phyloP scores from a whole-genome alignment of 2,329 filamentous ascomycete genomes.

The Bisporella sp. region DNA sequence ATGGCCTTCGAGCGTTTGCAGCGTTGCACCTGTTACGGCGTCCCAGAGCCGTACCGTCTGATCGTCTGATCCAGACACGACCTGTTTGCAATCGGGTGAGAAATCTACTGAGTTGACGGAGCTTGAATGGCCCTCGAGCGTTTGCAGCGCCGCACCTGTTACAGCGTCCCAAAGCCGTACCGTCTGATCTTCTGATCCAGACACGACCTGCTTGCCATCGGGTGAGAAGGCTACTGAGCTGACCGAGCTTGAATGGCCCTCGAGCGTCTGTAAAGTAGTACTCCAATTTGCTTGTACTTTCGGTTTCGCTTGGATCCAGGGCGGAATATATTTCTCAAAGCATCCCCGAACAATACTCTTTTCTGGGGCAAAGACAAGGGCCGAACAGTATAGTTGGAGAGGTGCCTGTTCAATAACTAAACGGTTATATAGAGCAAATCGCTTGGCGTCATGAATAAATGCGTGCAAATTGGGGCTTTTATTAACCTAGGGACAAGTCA shows the following conservation, averaged over 20 bases:
- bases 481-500: background rate
- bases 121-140: background rate
- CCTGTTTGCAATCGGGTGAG: background rate
- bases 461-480: background rate
- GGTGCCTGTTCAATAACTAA: slow-evolving; percentile 8
- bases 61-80: background rate
- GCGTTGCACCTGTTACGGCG: no score
- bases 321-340: background rate
- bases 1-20: no score
- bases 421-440: background rate
- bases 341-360: slow-evolving; percentile 5
- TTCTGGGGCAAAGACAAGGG: slow-evolving; percentile 18
- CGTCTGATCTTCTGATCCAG: background rate
- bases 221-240: background rate
- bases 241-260: background rate
- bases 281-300: slow-evolving; percentile 1
- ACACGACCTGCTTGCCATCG: background rate
- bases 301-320: background rate
- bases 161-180: background rate
- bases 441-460: background rate
- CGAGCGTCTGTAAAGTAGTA: slow-evolving; percentile 1
- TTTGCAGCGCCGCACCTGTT: background rate
- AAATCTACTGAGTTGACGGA: background rate
- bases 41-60: background rate
- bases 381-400: slow-evolving; percentile 21